phyloP scores from a whole-genome alignment of 2,329 filamentous ascomycete species.

The Apiospora hydei region DNA sequence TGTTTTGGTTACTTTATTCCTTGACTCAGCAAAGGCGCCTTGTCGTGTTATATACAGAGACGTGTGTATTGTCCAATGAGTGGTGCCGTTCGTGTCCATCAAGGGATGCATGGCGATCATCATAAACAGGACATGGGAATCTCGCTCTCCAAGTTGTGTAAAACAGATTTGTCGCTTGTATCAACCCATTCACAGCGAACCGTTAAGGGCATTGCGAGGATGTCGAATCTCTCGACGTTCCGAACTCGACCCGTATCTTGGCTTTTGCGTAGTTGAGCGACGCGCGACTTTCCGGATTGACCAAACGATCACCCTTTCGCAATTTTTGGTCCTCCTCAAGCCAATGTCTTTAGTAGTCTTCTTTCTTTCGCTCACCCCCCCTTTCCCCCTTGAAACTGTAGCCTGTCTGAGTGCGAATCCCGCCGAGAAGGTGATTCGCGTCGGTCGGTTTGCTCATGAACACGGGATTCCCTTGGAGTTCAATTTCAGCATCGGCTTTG shows the following conservation, averaged over 20 bases:
- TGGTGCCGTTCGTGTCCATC: not conserved
- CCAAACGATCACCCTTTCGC: not conserved
- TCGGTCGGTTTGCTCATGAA: not conserved
- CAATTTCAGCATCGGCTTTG: not conserved
- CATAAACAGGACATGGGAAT: slow-evolving; percentile 1
- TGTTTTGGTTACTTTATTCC: not conserved
- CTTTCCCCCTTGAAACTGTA: not conserved
- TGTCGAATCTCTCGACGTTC: not conserved
- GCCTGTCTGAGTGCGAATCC: not conserved
- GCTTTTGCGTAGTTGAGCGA: not conserved
- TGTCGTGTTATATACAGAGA: not conserved
- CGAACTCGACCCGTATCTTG: not conserved
- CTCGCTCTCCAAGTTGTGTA: not conserved
- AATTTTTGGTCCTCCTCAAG: not conserved
- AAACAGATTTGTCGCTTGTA: not conserved
- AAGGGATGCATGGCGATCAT: slow-evolving; percentile 11
- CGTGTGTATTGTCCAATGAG: not conserved
- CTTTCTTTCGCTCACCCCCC: not conserved
- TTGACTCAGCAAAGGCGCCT: not conserved
- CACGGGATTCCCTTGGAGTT: not conserved
- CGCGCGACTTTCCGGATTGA: slow-evolving; percentile 6
- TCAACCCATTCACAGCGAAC: not conserved
- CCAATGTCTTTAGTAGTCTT: not conserved
- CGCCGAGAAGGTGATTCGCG: not conserved
- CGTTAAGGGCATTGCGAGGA: not conserved